Percentiles rank a stretch among this genome's conserved stretches.
These are phyloP conservation scores for Fusarium scirpi DNA, from an alignment of 2,329 filamentous ascomycete genomes.

Conservation along the genomic window DNA sequence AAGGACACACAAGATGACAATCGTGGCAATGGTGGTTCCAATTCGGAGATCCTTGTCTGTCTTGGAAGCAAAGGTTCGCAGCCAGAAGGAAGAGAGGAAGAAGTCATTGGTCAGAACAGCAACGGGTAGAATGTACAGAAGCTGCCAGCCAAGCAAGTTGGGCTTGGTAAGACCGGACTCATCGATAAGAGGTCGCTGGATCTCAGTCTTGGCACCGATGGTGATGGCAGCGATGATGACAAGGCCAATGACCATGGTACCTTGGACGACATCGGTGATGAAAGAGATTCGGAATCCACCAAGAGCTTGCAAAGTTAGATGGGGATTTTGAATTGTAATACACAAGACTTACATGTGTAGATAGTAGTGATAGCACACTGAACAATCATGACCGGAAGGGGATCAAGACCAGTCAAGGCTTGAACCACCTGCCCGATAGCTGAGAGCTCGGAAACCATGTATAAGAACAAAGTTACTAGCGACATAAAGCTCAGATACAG, in stretches of 20 bases:
- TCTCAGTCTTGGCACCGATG: constrained; percentile 80
- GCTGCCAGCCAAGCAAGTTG: constrained; percentile 83
- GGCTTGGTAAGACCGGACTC: constrained; percentile 76
- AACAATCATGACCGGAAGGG: constrained; percentile 80
- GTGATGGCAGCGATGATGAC: constrained; percentile 82
- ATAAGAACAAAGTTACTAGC: constrained; percentile 83
- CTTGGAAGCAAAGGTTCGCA: constrained; percentile 83
- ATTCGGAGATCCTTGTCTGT: constrained; percentile 83
- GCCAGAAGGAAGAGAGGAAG: constrained; percentile 87
- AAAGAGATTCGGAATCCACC: constrained; percentile 89
- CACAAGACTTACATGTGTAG: constrained; percentile 74
- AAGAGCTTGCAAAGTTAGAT: constrained; percentile 64
- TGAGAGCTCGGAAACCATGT: constrained; percentile 88
- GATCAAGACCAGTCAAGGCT: constrained; percentile 78
- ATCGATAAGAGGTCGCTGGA: constrained; percentile 75
- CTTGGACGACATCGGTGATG: constrained; percentile 85
- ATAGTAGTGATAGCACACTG: constrained; percentile 83
- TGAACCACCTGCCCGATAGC: constrained; percentile 83
- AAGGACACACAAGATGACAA: constrained; percentile 75
- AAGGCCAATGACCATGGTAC: constrained; percentile 79
- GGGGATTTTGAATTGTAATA: neutral
- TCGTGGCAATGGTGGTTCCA: constrained; percentile 76
- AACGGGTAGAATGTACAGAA: constrained; percentile 85
- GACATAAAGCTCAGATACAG: constrained; percentile 83
- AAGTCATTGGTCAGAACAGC: constrained; percentile 88